Conservation (phyloP, 352 stramenopile genomes). For the Phytophthora crassamura region DNA sequence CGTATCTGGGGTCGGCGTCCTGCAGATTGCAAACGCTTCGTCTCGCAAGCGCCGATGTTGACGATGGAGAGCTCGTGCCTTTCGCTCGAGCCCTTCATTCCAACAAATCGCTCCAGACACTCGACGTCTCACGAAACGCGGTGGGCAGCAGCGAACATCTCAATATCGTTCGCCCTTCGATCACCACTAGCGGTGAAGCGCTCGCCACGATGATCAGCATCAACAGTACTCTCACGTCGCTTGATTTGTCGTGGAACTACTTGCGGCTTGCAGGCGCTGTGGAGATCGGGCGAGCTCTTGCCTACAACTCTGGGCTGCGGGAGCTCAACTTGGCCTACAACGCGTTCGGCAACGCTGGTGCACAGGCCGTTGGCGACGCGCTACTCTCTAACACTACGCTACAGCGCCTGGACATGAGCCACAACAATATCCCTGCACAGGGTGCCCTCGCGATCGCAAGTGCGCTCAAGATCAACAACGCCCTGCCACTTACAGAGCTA, state of each 20-base stretch:
- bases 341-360: slow-evolving; percentile 67
- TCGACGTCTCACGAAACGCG: slow-evolving; percentile 86
- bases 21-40: slow-evolving; percentile 77
- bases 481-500: slow-evolving; percentile 42
- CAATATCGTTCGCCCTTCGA: slow-evolving; percentile 87
- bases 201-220: slow-evolving; percentile 87
- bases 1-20: slow-evolving; percentile 61
- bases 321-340: slow-evolving; percentile 85
- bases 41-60: slow-evolving; percentile 79
- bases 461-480: slow-evolving; percentile 60
- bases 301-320: slow-evolving; percentile 70
- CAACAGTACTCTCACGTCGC: slow-evolving; percentile 79
- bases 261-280: slow-evolving; percentile 74
- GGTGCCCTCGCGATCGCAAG: slow-evolving; percentile 69
- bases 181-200: slow-evolving; percentile 86
- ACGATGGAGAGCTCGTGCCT: slow-evolving; percentile 80
- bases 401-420: slow-evolving; percentile 65
- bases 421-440: slow-evolving; percentile 83
- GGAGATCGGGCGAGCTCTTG: slow-evolving; percentile 65
- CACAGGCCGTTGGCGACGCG: slow-evolving; percentile 72
- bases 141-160: slow-evolving; percentile 89
- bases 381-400: slow-evolving; percentile 69
- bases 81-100: slow-evolving; percentile 74
- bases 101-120: slow-evolving; percentile 75
- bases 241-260: slow-evolving; percentile 92